Evolutionary conservation across 257 asterid species (phyloP).

Genomic region (Lycium ferocissimum): DNA sequence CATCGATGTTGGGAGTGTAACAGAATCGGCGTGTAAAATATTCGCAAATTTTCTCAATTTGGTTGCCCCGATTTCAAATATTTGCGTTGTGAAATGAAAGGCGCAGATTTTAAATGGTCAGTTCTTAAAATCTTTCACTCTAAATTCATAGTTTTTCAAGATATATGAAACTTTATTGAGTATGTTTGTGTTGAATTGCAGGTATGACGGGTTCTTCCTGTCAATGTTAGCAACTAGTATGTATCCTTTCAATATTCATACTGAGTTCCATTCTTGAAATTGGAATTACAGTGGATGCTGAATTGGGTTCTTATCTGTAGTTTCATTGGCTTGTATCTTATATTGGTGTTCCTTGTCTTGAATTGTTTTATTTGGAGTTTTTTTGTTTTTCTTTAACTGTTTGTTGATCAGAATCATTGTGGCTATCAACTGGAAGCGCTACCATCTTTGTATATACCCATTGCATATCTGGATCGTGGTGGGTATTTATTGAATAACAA

Average conservation of each 20-base stretch:
- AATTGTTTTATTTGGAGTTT: not conserved
- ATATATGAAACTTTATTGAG: not conserved
- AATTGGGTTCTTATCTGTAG: constrained; percentile 20
- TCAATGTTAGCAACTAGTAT: constrained; percentile 94
- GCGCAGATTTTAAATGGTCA: constrained; percentile 92
- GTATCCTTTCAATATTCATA: constrained; percentile 70
- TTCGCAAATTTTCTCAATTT: not conserved
- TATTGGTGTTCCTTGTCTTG: not conserved
- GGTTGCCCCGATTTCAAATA: not conserved
- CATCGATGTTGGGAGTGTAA: not conserved
- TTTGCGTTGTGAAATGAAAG: constrained; percentile 64
- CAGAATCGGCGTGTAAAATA: not conserved
- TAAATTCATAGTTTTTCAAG: not conserved
- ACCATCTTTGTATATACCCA: constrained; percentile 75
- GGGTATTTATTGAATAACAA: constrained; percentile 36
- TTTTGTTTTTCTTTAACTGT: constrained; percentile 45
- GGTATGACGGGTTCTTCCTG: constrained; percentile 99
- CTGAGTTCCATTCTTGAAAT: not conserved
- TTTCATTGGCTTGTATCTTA: constrained; percentile 26
- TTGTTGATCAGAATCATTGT: constrained; percentile 73
- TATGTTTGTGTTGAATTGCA: constrained; percentile 42
- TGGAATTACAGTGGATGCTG: not conserved
- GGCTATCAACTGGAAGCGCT: constrained; percentile 84
- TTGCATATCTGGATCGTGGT: constrained; percentile 99
- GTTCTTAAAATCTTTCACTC: constrained; percentile 30